These are phyloP conservation scores for Penstemon eatonii DNA, from an alignment of 257 asterid species.

Conservation along the genomic window DNA sequence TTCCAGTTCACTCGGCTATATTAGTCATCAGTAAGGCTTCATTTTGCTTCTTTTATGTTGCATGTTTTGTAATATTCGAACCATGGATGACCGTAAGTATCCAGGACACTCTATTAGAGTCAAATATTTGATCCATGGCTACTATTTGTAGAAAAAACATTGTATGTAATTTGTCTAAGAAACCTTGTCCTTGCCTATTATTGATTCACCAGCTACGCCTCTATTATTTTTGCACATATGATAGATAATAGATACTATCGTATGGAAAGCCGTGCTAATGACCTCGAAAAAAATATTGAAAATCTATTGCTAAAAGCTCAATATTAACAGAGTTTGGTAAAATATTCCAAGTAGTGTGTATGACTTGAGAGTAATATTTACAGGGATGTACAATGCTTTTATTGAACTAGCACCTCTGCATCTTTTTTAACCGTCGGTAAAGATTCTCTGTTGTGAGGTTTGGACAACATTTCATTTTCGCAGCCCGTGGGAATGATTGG, in stretches of 20 bases:
- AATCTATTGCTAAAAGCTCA: too few species aligned
- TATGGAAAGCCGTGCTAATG: neutral
- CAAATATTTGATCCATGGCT: neutral
- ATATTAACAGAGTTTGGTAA: too few species aligned
- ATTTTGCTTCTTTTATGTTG: conserved; percentile 6
- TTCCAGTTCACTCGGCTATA: conserved; percentile 9
- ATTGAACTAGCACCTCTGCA: conserved; percentile 29
- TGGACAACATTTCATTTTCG: conserved; percentile 46
- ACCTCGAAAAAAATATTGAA: too few species aligned
- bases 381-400: conserved; percentile 14
- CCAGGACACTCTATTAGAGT: neutral
- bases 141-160: neutral
- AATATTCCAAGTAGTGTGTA: too few species aligned
- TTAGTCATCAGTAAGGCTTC: conserved; percentile 3
- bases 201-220: neutral
- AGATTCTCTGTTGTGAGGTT: conserved; percentile 59
- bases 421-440: conserved; percentile 28
- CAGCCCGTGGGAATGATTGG: conserved; percentile 64
- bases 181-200: neutral
- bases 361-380: neutral
- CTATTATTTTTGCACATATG: neutral
- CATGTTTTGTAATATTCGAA: neutral
- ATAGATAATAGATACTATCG: neutral
- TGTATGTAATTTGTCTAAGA: neutral
- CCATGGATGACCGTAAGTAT: conserved; percentile 2